These are phyloP conservation scores for Penicillium hesseltinei DNA, from an alignment of 2,329 filamentous ascomycete genomes.

Conservation along the genomic window DNA sequence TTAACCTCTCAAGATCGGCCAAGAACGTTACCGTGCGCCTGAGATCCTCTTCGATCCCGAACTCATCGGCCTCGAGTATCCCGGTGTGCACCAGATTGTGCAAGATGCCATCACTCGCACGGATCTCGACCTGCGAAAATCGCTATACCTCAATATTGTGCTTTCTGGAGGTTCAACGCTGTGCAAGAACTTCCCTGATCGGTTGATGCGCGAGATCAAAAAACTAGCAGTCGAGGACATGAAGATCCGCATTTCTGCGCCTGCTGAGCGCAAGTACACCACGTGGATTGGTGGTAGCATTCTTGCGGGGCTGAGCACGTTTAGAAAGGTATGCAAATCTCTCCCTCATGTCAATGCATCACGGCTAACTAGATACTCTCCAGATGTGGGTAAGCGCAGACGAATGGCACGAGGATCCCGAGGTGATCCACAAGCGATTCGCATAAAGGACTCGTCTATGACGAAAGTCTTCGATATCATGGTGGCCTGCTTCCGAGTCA, in stretches of 20 bases:
- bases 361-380: constrained; percentile 1
- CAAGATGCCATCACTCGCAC: constrained; percentile 94
- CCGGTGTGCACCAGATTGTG: constrained; percentile 95
- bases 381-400: constrained; percentile 99
- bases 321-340: constrained; percentile 74
- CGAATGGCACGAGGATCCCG: constrained; percentile 99
- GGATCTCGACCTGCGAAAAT: constrained; percentile 91
- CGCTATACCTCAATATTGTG: constrained; percentile 94
- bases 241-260: constrained; percentile 98
- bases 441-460: constrained; percentile 53
- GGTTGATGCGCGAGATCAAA: constrained; percentile 88
- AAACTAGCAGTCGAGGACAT: constrained; percentile 95
- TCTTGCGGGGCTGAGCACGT: constrained; percentile 91
- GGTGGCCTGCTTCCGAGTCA: neutral
- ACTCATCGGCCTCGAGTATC: constrained; percentile 94
- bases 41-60: constrained; percentile 98
- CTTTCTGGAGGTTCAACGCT: constrained; percentile 93
- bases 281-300: constrained; percentile 99
- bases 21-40: constrained; percentile 90
- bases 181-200: constrained; percentile 94
- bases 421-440: constrained; percentile 98
- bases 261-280: constrained; percentile 95
- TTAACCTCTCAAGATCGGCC: constrained; percentile 64
- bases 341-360: neutral
- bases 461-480: neutral